Evolutionary conservation across 345 rosid species (phyloP).

Genomic region (Dovyalis caffra): DNA sequence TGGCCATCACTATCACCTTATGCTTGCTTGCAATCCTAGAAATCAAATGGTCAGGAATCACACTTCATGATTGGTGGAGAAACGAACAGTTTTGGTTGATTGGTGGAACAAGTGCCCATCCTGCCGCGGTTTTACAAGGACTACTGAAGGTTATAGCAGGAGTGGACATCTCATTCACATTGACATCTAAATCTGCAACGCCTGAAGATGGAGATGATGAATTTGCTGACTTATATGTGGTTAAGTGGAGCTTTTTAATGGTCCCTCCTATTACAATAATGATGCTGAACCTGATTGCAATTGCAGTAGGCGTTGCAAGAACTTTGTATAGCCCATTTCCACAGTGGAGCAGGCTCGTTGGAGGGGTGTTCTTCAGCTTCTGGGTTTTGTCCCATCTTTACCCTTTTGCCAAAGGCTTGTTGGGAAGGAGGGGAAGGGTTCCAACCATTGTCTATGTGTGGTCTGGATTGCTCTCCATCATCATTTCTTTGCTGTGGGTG

Average conservation of each 20-base stretch:
- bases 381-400: constrained; percentile 77
- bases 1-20: constrained; percentile 57
- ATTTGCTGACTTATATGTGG: constrained; percentile 56
- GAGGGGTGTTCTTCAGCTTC: constrained; percentile 83
- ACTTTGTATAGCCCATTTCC: constrained; percentile 66
- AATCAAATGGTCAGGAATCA: constrained; percentile 75
- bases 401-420: constrained; percentile 75
- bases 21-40: constrained; percentile 69
- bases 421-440: constrained; percentile 80
- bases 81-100: constrained; percentile 84
- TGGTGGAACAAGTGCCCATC: constrained; percentile 83
- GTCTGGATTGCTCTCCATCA: constrained; percentile 70
- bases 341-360: constrained; percentile 74
- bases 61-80: constrained; percentile 87
- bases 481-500: constrained; percentile 69
- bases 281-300: constrained; percentile 62
- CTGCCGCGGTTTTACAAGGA: constrained; percentile 78
- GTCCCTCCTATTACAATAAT: constrained; percentile 65
- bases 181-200: constrained; percentile 64
- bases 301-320: constrained; percentile 59
- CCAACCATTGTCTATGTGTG: constrained; percentile 76
- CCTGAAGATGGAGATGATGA: constrained; percentile 70
- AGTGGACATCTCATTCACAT: constrained; percentile 68
- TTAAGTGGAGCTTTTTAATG: constrained; percentile 73
- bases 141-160: constrained; percentile 70